Evolutionary conservation across 805 yeast species (phyloP).

Genomic region (Candida ficus): DNA sequence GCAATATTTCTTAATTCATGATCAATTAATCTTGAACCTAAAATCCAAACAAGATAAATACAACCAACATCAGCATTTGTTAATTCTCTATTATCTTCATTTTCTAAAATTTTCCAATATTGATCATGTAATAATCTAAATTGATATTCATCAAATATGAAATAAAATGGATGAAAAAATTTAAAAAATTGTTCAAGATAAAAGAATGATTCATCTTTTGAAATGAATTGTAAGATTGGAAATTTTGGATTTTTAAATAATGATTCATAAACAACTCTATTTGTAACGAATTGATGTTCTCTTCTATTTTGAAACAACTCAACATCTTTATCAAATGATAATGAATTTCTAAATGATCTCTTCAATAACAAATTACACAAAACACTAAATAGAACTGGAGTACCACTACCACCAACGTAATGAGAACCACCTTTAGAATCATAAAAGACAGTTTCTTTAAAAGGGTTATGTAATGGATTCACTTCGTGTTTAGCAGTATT

Average conservation of each 20-base stretch:
- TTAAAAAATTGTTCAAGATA: slow-evolving; percentile 36
- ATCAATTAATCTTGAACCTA: slow-evolving; percentile 22
- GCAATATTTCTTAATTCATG: slow-evolving; percentile 9
- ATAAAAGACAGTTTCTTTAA: slow-evolving; percentile 30
- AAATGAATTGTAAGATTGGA: slow-evolving; percentile 33
- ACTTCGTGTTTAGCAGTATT: too few species aligned
- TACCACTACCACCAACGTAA: slow-evolving; percentile 42
- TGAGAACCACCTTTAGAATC: slow-evolving; percentile 43
- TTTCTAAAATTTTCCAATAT: slow-evolving; percentile 29
- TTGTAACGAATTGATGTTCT: slow-evolving; percentile 9
- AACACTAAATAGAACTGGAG: slow-evolving; percentile 38
- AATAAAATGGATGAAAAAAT: slow-evolving; percentile 40
- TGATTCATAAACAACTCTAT: slow-evolving; percentile 8
- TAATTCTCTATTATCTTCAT: slow-evolving; percentile 7
- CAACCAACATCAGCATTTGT: slow-evolving; percentile 31
- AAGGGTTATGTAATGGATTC: slow-evolving; percentile 9
- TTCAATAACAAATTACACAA: slow-evolving; percentile 36
- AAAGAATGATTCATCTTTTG: slow-evolving; percentile 31
- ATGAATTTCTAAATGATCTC: slow-evolving; percentile 30
- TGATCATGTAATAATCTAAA: slow-evolving; percentile 32
- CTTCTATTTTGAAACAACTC: slow-evolving; percentile 17
- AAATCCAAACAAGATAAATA: slow-evolving; percentile 40
- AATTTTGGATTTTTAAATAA: slow-evolving; percentile 24
- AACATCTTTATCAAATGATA: slow-evolving; percentile 30
- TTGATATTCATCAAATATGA: slow-evolving; percentile 32